Base-by-base conservation (phyloP, 306 rosid genomes). In the Ochetophila trinervis region DNA sequence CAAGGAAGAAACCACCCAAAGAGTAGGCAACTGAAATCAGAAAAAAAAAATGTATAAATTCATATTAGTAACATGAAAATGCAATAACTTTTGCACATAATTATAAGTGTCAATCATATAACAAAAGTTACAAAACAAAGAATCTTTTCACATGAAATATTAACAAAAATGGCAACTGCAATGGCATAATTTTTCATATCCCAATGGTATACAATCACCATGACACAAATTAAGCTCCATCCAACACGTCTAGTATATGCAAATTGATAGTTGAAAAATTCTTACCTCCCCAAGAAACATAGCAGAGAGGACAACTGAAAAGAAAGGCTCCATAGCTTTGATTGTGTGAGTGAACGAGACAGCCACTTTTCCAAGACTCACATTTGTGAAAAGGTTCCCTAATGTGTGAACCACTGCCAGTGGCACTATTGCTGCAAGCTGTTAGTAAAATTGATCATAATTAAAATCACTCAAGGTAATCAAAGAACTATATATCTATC, bases 331-430 rank as follows among this genome's bases (percentile, higher is more conserved):
- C 81, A 74, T 78, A 20, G 99, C 97, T 84, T 90, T 94, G 37
- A 94, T 87, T 3, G 99, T 94, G 72, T 94, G 99, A 68, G 99
- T 94, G 70, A 94, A 94, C 18, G 99, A 94, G 59, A 94, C 97
- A 8, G 99, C 87, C 37, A 94, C 99, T 76, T 62, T 90, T 58
- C 99, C 99, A 52, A 90, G 99, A 85, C 99, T 94, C 97, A 88
- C 83, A 56, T 94, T 94, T 10, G 97, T 90, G 65, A 94, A 94
- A 73, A 90, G 85, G 56, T 90, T 94, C 13, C 99, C 99, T 71
- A 90, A 74, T 1, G 91, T 80, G 75, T 94, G 99, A 45, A 90
- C 95, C 40, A 82, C 2, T 53, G 99, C 97, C 81, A 94, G 55
- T 21, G 97, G 99, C 52, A 84, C 65, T 81, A 90, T 85, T 6